Percentiles rank a stretch among this genome's conserved stretches.
phyloP scores from a whole-genome alignment of 2,329 filamentous ascomycete genomes.

The Paraconiothyrium sp. region DNA sequence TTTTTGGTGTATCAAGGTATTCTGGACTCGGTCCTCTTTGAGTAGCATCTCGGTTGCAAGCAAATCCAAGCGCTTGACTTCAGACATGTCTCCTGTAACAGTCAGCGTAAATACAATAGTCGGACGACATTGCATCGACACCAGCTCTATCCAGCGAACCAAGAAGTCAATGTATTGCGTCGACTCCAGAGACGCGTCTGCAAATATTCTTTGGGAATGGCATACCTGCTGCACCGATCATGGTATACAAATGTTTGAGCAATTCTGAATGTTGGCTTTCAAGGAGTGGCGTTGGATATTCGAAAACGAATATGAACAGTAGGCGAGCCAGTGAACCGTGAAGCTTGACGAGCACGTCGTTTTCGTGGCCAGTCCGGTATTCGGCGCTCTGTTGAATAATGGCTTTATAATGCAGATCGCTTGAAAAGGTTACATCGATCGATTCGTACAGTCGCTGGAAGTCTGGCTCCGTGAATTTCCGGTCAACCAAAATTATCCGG shows the following conservation, averaged over 20 bases:
- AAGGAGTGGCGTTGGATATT: constrained; percentile 5
- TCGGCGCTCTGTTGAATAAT: constrained; percentile 11
- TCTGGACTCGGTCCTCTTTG: constrained; percentile 11
- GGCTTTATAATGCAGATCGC: constrained; percentile 10
- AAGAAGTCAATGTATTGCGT: not conserved
- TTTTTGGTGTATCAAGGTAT: not conserved
- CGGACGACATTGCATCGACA: not conserved
- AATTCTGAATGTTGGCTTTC: constrained; percentile 11
- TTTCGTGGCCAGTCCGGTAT: not conserved
- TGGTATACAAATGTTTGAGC: constrained; percentile 10
- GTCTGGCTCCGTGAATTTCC: not conserved
- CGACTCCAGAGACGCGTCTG: not conserved
- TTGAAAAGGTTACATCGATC: constrained; percentile 5
- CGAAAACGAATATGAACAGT: constrained; percentile 13
- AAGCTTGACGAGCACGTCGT: constrained; percentile 8
- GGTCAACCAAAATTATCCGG: constrained; percentile 5
- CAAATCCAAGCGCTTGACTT: constrained; percentile 12
- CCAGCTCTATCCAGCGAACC: not conserved
- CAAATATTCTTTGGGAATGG: not conserved
- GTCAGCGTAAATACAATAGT: not conserved
- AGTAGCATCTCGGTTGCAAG: constrained; percentile 12
- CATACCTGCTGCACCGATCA: constrained; percentile 15
- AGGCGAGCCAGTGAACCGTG: constrained; percentile 5
- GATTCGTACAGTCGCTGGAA: constrained; percentile 9
- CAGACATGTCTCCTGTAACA: constrained; percentile 12